Evolutionary conservation across 2,329 filamentous ascomycete species (phyloP).

Genomic region (Albophoma yamanashiensis): DNA sequence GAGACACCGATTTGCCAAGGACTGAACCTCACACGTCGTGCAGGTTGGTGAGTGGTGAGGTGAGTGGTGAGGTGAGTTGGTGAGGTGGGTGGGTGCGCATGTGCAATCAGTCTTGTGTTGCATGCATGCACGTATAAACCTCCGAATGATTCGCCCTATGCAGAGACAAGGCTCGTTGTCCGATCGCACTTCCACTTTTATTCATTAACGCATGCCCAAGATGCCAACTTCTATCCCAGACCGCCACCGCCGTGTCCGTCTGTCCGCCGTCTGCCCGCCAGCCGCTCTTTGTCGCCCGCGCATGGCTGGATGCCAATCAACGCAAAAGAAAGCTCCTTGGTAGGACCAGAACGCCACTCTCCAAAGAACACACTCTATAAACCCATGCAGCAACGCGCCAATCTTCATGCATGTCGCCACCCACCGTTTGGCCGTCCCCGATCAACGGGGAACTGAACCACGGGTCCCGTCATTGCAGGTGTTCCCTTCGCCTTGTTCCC

Average conservation of each 20-base stretch:
- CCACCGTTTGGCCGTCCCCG: neutral
- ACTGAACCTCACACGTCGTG: neutral
- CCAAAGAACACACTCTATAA: constrained; percentile 1
- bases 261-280: neutral
- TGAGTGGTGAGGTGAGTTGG: no score
- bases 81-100: neutral
- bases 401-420: constrained; percentile 2
- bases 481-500: neutral
- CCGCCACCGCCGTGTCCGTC: neutral
- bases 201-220: neutral
- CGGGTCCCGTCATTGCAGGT: neutral
- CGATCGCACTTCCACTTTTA: neutral
- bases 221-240: neutral
- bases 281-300: neutral
- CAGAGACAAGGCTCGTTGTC: neutral
- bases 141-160: neutral
- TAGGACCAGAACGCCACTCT: constrained; percentile 2
- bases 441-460: neutral
- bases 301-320: neutral
- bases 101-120: neutral
- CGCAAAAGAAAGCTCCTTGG: neutral
- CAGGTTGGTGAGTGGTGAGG: no score
- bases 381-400: constrained; percentile 2
- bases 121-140: neutral
- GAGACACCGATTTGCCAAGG: neutral